A percentile compares a stretch with the other conserved stretches of the same genome.
phyloP scores from a whole-genome alignment of 441 rosid genomes.

The Corymbia calophylla region DNA sequence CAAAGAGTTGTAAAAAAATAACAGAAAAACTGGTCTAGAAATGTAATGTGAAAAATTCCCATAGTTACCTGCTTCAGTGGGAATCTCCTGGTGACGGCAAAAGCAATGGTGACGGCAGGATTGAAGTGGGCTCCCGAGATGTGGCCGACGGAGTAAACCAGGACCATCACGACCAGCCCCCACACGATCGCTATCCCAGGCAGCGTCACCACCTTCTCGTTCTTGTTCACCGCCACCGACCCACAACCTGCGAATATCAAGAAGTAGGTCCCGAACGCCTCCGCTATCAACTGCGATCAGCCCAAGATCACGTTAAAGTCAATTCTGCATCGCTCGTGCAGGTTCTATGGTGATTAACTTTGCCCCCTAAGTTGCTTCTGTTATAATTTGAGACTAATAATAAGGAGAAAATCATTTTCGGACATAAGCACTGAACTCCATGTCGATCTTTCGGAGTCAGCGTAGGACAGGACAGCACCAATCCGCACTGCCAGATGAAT shows the following conservation, averaged over 20 bases:
- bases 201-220: constrained; percentile 55
- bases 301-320: background rate
- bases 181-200: constrained; percentile 80
- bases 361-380: background rate
- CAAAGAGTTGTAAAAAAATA: background rate
- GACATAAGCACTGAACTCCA: background rate
- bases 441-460: background rate
- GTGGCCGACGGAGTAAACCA: constrained; percentile 86
- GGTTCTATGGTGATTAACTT: background rate
- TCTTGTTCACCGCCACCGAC: constrained; percentile 65
- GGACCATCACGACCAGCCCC: constrained; percentile 86
- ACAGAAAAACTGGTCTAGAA: background rate
- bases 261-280: constrained; percentile 74
- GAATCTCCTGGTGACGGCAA: constrained; percentile 71
- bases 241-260: constrained; percentile 87
- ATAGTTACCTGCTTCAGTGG: constrained; percentile 63
- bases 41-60: background rate
- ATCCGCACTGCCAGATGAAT: background rate
- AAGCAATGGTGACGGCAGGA: constrained; percentile 91
- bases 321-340: background rate
- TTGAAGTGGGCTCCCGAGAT: constrained; percentile 98
- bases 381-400: background rate
- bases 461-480: background rate
- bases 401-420: background rate
- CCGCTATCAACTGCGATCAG: constrained; percentile 56